A percentile compares a stretch with the other conserved stretches of the same genome.
Evolutionary conservation across 2,329 filamentous ascomycete species (phyloP).

Genomic region (Ophiostoma sp.): DNA sequence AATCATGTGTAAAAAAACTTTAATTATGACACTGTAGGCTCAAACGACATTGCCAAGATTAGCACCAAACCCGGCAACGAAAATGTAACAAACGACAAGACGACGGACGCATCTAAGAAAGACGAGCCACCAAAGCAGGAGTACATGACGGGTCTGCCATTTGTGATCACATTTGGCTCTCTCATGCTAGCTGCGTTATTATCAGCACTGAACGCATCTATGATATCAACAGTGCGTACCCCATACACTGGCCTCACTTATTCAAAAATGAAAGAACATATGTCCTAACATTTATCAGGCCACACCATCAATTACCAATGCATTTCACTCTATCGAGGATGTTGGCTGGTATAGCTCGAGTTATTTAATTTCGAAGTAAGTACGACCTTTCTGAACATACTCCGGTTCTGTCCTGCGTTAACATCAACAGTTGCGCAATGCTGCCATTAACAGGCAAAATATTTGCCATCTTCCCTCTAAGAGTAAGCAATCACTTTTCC

Average conservation of each 20-base stretch:
- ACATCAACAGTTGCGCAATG: conserved; percentile 38
- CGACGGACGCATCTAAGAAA: neutral
- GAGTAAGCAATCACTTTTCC: conserved; percentile 30
- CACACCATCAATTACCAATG: conserved; percentile 45
- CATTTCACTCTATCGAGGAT: conserved; percentile 48
- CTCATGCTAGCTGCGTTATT: conserved; percentile 15
- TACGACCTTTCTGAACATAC: neutral
- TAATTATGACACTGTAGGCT: neutral
- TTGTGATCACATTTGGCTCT: conserved; percentile 19
- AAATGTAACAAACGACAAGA: neutral
- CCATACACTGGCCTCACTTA: no score
- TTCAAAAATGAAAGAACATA: neutral
- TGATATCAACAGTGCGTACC: conserved; percentile 20
- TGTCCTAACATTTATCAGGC: neutral
- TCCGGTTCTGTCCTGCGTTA: neutral
- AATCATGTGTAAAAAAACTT: no score
- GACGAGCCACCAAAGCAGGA: neutral
- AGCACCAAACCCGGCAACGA: neutral
- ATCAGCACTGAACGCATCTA: conserved; percentile 25
- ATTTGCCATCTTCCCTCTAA: conserved; percentile 53
- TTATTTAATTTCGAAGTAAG: conserved; percentile 48
- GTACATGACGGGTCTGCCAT: conserved; percentile 23
- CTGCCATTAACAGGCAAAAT: conserved; percentile 53
- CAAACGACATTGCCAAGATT: neutral
- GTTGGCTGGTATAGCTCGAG: conserved; percentile 56